These are phyloP conservation scores for Bacidia rubella DNA, from an alignment of 495 filamentous ascomycete species.

Conservation along the genomic window DNA sequence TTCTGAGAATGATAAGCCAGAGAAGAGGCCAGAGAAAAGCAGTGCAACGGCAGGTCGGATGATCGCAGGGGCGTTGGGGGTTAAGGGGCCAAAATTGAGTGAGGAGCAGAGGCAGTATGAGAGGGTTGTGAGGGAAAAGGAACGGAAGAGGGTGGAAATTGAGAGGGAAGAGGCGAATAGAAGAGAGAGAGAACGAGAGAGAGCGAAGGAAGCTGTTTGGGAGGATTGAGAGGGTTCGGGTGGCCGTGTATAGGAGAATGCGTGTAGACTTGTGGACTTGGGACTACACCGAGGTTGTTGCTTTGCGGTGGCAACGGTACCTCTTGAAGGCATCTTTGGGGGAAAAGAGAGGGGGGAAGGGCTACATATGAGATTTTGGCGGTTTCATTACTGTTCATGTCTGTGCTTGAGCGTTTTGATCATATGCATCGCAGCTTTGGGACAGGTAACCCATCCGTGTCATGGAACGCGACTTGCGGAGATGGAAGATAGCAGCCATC, in stretches of 20 bases:
- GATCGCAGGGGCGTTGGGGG: conserved; percentile 80
- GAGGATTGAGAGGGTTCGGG: conserved; percentile 49
- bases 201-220: conserved; percentile 66
- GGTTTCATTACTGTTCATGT: too few relatives aligned
- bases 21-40: conserved; percentile 68
- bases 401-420: too few relatives aligned
- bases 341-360: too few relatives aligned
- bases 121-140: conserved; percentile 67
- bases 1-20: conserved; percentile 11
- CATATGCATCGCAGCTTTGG: too few relatives aligned
- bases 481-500: too few relatives aligned
- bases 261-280: too few relatives aligned
- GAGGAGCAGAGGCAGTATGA: conserved; percentile 88
- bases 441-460: too few relatives aligned
- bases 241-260: neutral
- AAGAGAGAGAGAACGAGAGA: conserved; percentile 54
- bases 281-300: too few relatives aligned
- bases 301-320: too few relatives aligned
- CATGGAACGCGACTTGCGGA: too few relatives aligned
- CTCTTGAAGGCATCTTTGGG: too few relatives aligned
- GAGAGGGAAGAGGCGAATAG: conserved; percentile 53
- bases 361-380: too few relatives aligned
- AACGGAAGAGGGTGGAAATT: conserved; percentile 60
- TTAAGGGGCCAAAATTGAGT: conserved; percentile 64
- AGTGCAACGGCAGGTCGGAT: conserved; percentile 79